phyloP scores from a whole-genome alignment of 441 rosid species.

The Erodium texanum region DNA sequence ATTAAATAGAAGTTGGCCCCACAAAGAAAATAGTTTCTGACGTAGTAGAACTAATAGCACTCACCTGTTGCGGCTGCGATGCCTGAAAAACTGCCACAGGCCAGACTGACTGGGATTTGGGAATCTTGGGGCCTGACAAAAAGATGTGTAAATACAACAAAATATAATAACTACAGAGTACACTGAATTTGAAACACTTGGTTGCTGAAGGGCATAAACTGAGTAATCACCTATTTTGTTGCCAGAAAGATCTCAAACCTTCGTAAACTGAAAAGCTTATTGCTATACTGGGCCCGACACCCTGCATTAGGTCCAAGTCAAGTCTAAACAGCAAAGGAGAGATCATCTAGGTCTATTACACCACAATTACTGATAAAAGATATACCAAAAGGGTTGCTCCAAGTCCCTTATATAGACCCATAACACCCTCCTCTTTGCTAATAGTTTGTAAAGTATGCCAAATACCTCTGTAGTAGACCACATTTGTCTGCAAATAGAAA shows the following conservation, averaged over 20 bases:
- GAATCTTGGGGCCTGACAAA: constrained; percentile 67
- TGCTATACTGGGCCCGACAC: constrained; percentile 91
- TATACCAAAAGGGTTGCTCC: constrained; percentile 80
- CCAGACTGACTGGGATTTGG: constrained; percentile 51
- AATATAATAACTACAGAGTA: not conserved
- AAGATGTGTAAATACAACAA: constrained; percentile 3
- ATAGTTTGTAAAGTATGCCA: constrained; percentile 69
- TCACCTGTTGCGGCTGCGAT: constrained; percentile 87
- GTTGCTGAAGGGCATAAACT: constrained; percentile 4
- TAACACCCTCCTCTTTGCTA: constrained; percentile 63
- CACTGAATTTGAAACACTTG: not conserved
- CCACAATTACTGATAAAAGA: constrained; percentile 6
- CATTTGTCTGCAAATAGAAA: constrained; percentile 49
- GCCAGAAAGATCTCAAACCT: constrained; percentile 75
- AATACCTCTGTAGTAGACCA: constrained; percentile 76
- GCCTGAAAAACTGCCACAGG: constrained; percentile 93
- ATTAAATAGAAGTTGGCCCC: not conserved
- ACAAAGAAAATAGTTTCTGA: constrained; percentile 1
- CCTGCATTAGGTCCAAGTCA: constrained; percentile 33
- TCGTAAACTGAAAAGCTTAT: constrained; percentile 84
- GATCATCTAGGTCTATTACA: constrained; percentile 4
- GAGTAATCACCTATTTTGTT: constrained; percentile 47
- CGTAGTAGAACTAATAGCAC: constrained; percentile 20
- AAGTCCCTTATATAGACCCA: constrained; percentile 88
- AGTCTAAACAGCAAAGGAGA: not conserved